A percentile compares a stretch with the other conserved stretches of the same genome.
Evolutionary conservation across 2,329 filamentous ascomycete species (phyloP).

Genomic region (Colletotrichum sp.): DNA sequence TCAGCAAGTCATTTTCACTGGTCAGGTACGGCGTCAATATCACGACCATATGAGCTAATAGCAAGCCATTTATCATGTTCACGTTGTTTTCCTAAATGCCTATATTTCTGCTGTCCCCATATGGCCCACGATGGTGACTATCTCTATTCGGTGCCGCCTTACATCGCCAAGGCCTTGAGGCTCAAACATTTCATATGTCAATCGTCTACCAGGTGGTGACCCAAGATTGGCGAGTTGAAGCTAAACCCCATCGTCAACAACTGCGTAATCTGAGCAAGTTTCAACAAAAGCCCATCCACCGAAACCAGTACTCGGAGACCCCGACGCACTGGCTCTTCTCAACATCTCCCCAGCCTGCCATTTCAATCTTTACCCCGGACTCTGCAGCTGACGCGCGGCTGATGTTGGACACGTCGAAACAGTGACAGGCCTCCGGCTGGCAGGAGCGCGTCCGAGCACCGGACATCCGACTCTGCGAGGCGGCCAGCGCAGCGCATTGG

Average conservation of each 20-base stretch:
- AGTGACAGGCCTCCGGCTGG: not conserved
- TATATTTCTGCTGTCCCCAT: not conserved
- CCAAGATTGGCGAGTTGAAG: not conserved
- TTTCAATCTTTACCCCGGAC: not conserved
- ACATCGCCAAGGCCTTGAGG: no score
- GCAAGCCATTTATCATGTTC: not conserved
- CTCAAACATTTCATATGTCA: no score
- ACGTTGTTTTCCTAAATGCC: not conserved
- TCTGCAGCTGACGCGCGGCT: not conserved
- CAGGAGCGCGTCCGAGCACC: constrained; percentile 5
- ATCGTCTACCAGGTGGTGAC: no score
- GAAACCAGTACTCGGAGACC: not conserved
- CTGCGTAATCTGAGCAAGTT: not conserved
- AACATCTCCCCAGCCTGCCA: not conserved
- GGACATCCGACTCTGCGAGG: not conserved
- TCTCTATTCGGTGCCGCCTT: no score
- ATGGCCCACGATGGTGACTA: no score
- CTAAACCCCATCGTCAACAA: not conserved
- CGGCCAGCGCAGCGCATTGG: not conserved
- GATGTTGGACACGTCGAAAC: not conserved
- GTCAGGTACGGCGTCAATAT: not conserved
- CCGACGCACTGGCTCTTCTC: not conserved
- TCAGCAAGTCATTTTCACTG: not conserved
- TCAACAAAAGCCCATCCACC: not conserved
- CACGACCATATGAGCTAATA: not conserved